A percentile compares a stretch with the other conserved stretches of the same genome.
These are phyloP conservation scores for Neonothopanus nambi DNA, from an alignment of 1,284 basidiomycete species.

Conservation along the genomic window DNA sequence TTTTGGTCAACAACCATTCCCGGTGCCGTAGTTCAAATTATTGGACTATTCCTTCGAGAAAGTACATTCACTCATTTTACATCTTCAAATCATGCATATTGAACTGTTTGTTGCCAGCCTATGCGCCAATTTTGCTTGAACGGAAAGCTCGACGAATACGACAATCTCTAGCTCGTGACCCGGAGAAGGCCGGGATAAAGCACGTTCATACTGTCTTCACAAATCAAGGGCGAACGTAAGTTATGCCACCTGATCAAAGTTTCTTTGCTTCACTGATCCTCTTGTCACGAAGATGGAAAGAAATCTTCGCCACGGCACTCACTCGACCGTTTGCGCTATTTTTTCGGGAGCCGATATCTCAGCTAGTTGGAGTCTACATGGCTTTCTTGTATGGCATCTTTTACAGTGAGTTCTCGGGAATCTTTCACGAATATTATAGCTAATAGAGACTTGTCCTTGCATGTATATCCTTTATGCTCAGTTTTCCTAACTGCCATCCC, in stretches of 20 bases:
- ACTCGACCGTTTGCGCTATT: constrained; percentile 15
- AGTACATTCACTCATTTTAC: constrained; percentile 40
- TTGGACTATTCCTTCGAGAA: constrained; percentile 62
- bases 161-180: constrained; percentile 39
- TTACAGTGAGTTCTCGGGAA: constrained; percentile 25
- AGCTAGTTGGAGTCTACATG: constrained; percentile 17
- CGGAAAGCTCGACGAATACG: constrained; percentile 56
- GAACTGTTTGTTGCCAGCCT: constrained; percentile 42
- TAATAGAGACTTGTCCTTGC: not conserved
- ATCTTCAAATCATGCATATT: not conserved
- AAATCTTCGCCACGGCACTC: constrained; percentile 23
- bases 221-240: constrained; percentile 41
- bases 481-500: constrained; percentile 31
- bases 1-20: constrained; percentile 22
- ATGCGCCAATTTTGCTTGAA: constrained; percentile 59
- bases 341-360: constrained; percentile 12
- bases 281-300: constrained; percentile 23
- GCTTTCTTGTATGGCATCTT: constrained; percentile 15
- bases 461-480: not conserved
- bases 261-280: too few relatives aligned
- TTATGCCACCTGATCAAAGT: constrained; percentile 9
- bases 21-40: constrained; percentile 46
- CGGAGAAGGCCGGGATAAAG: constrained; percentile 37
- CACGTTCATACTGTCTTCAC: constrained; percentile 48
- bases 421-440: not conserved